Evolutionary conservation across 208 protist species (phyloP).

Genomic region (Leishmania aethiopica): DNA sequence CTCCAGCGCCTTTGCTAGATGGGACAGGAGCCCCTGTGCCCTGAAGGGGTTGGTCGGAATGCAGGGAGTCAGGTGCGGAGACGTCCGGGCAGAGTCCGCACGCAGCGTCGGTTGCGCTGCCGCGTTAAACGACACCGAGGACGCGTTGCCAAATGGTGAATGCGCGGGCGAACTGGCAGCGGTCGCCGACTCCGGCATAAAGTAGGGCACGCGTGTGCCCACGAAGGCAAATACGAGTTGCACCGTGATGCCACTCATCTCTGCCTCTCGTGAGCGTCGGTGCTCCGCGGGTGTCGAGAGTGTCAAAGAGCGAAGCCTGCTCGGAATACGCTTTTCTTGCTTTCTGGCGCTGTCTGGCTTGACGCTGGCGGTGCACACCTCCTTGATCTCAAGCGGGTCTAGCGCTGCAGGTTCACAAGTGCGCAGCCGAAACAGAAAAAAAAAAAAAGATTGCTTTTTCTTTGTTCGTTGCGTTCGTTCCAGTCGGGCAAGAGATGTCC

Average conservation of each 20-base stretch:
- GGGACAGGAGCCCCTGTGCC: slow-evolving; percentile 19
- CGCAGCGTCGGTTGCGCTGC: slow-evolving; percentile 13
- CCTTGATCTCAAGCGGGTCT: background rate
- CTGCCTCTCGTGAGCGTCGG: background rate
- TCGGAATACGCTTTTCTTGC: background rate
- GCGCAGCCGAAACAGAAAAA: background rate
- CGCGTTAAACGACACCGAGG: slow-evolving; percentile 2
- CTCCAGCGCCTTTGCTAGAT: slow-evolving; percentile 5
- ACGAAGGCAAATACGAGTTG: slow-evolving; percentile 37
- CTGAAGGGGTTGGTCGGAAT: background rate
- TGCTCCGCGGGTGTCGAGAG: background rate
- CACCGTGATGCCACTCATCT: slow-evolving; percentile 28
- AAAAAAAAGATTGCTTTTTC: background rate
- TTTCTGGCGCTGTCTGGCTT: background rate
- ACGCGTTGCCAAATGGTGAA: slow-evolving; percentile 11
- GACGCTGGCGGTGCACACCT: background rate
- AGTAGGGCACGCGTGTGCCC: slow-evolving; percentile 32
- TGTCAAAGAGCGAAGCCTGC: background rate
- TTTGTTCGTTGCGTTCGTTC: background rate
- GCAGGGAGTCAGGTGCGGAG: slow-evolving; percentile 9
- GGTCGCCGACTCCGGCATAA: slow-evolving; percentile 5
- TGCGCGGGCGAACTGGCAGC: slow-evolving; percentile 1
- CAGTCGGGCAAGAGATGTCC: background rate
- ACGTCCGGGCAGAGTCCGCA: slow-evolving; percentile 11
- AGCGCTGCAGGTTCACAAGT: background rate